Conservation (phyloP, 768 basidiomycete species). For the Rhizopogon roseolus region DNA sequence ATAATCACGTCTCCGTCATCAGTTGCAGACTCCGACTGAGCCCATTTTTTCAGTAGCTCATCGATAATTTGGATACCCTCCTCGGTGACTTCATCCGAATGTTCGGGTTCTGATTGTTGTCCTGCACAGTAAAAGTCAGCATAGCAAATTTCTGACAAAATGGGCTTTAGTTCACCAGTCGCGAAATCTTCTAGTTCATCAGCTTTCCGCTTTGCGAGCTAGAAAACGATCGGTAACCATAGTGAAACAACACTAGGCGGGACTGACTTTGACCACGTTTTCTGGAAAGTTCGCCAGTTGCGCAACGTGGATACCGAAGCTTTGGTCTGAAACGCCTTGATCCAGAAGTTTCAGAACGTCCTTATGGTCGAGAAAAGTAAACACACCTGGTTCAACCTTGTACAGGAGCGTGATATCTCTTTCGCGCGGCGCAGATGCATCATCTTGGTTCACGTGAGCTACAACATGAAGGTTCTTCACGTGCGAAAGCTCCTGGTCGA, state of each 20-base stretch:
- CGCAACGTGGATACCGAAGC: conserved; percentile 98
- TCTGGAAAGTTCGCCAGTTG: conserved; percentile 97
- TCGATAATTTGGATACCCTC: conserved; percentile 81
- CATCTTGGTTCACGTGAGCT: conserved; percentile 71
- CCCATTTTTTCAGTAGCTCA: conserved; percentile 71
- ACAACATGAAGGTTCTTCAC: conserved; percentile 96
- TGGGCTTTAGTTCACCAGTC: conserved; percentile 29
- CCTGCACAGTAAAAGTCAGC: conserved; percentile 3
- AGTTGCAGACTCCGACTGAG: conserved; percentile 27
- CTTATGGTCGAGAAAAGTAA: not conserved
- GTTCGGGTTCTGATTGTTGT: conserved; percentile 34
- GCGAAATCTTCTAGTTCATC: conserved; percentile 89
- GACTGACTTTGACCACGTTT: conserved; percentile 76
- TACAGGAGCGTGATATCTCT: conserved; percentile 81
- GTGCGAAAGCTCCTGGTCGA: conserved; percentile 80
- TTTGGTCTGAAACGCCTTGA: conserved; percentile 88
- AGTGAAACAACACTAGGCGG: not conserved
- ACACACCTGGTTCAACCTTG: conserved; percentile 71
- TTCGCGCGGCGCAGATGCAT: conserved; percentile 36
- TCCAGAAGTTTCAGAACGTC: not conserved
- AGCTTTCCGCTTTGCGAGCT: conserved; percentile 91
- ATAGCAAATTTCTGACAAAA: not conserved
- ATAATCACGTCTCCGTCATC: conserved; percentile 44
- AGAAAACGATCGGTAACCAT: conserved; percentile 1
- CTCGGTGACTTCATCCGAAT: conserved; percentile 59